Conservation (phyloP, 176 grass and related monocot genomes). For the Dactylis glomerata region DNA sequence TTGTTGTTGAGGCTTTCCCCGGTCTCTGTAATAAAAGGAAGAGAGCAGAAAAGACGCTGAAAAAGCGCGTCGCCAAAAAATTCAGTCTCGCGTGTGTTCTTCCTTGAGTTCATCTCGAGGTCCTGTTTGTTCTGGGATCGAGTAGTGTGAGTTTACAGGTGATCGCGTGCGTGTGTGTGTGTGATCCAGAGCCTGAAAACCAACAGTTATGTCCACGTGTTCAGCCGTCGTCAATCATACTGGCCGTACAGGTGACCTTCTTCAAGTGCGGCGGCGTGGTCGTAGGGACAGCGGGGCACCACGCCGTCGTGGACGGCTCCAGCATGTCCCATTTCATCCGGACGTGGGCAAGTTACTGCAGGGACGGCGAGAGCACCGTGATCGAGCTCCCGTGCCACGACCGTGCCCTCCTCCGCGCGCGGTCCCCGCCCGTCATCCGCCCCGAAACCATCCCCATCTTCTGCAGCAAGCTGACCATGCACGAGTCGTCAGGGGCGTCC, state of each 20-base stretch:
- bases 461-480: neutral
- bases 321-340: neutral
- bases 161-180: too few relatives aligned
- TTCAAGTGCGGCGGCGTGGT: neutral
- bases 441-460: neutral
- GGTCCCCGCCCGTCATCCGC: neutral
- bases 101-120: too few relatives aligned
- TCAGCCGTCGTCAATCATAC: neutral
- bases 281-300: neutral
- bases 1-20: too few relatives aligned
- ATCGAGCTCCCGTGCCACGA: slow-evolving; percentile 23
- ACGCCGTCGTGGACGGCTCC: neutral
- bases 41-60: too few relatives aligned
- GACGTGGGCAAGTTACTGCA: slow-evolving; percentile 9
- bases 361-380: neutral
- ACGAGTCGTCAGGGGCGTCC: neutral
- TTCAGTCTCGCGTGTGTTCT: too few relatives aligned
- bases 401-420: slow-evolving; percentile 28
- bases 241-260: slow-evolving; percentile 28
- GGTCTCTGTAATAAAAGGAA: too few relatives aligned
- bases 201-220: neutral
- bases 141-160: too few relatives aligned
- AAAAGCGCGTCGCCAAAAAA: too few relatives aligned
- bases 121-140: too few relatives aligned
- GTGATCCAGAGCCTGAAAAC: too few relatives aligned